A percentile compares a stretch with the other conserved stretches of the same genome.
Evolutionary conservation across 1,139 yeast species (phyloP).

Genomic region (Taiozyma sp.): DNA sequence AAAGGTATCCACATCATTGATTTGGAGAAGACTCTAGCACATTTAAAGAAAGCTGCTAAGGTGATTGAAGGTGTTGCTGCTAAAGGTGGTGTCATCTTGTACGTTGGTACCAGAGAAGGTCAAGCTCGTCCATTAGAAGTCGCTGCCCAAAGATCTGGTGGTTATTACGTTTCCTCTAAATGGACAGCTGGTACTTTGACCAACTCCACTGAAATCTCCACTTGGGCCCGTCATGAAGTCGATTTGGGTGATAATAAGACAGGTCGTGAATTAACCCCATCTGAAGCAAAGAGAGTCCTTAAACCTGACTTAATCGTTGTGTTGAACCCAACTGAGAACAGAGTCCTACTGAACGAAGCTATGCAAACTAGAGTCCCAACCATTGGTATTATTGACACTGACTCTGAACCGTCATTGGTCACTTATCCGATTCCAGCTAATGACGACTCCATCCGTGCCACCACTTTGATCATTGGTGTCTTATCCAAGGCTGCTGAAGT

Average conservation of each 20-base stretch:
- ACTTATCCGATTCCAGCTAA: constrained; percentile 96
- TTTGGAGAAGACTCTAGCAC: constrained; percentile 71
- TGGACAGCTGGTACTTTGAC: constrained; percentile 97
- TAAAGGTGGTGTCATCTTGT: constrained; percentile 80
- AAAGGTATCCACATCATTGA: constrained; percentile 88
- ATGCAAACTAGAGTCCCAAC: constrained; percentile 82
- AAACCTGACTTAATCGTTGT: constrained; percentile 88
- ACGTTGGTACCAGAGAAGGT: constrained; percentile 79
- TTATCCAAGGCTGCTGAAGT: constrained; percentile 79
- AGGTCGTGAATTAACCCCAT: constrained; percentile 45
- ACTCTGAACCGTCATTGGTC: constrained; percentile 82
- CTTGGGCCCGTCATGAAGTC: constrained; percentile 60
- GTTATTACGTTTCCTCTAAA: constrained; percentile 75
- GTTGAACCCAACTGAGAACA: constrained; percentile 83
- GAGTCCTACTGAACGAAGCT: constrained; percentile 80
- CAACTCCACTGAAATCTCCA: constrained; percentile 70
- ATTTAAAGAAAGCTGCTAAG: constrained; percentile 72
- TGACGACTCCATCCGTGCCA: constrained; percentile 85
- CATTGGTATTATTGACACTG: constrained; percentile 89
- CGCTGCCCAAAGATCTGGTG: constrained; percentile 74
- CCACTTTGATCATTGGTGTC: constrained; percentile 74
- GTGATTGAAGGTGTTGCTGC: constrained; percentile 77
- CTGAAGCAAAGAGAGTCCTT: constrained; percentile 40
- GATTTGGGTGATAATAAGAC: constrained; percentile 60
- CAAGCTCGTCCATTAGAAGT: constrained; percentile 69